Conservation (phyloP, 139 green algal genomes). For the Zygnema cylindricum region DNA sequence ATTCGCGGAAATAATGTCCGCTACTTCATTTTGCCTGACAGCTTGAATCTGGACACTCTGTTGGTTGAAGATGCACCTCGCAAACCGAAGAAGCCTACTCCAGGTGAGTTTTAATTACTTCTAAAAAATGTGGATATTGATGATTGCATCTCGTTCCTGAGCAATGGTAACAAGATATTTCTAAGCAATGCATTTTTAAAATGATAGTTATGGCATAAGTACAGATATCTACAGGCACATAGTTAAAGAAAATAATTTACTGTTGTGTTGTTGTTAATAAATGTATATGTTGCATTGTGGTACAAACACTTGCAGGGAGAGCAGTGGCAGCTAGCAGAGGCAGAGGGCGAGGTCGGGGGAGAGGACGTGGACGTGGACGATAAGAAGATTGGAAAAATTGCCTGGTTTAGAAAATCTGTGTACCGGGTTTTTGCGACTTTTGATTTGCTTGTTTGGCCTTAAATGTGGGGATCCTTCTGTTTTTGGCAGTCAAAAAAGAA, state of each 20-base stretch:
- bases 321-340: conserved; percentile 36
- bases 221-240: too few species aligned
- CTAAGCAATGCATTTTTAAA: too few species aligned
- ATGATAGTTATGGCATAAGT: too few species aligned
- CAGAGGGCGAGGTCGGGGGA: conserved; percentile 56
- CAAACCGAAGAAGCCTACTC: conserved; percentile 74
- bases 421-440: too few species aligned
- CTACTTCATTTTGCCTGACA: conserved; percentile 98
- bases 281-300: neutral
- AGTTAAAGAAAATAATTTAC: too few species aligned
- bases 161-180: too few species aligned
- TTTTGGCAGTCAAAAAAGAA: too few species aligned
- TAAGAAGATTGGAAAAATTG: too few species aligned
- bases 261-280: neutral
- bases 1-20: conserved; percentile 86
- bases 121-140: conserved; percentile 16
- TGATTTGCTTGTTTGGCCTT: too few species aligned
- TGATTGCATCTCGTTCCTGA: neutral
- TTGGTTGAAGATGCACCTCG: conserved; percentile 96
- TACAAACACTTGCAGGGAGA: conserved; percentile 10
- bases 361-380: conserved; percentile 37
- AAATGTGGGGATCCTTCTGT: too few species aligned
- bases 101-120: conserved; percentile 46
- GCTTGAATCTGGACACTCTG: conserved; percentile 97
- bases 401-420: too few species aligned